A percentile compares a stretch with the other conserved stretches of the same genome.
Conservation (phyloP, 192 early-diverging fungal species). For the Backusella westeae region DNA sequence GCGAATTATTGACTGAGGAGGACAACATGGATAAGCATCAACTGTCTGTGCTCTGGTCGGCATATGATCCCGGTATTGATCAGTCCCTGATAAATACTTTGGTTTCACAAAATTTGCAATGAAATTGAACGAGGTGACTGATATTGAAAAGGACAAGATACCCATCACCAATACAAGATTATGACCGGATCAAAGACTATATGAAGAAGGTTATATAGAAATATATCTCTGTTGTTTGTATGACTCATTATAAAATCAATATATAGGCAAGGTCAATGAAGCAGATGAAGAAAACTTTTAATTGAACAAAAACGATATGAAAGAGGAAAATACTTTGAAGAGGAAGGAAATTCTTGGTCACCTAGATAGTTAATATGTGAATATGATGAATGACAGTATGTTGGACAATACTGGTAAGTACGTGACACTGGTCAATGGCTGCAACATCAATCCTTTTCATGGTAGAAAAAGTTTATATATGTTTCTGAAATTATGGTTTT, state of each 20-base stretch:
- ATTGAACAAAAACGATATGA: conserved; percentile 90
- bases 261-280: conserved; percentile 62
- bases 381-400: conserved; percentile 49
- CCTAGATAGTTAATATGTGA: conserved; percentile 78
- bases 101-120: conserved; percentile 85
- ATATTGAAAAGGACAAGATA: conserved; percentile 54
- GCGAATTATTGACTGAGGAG: conserved; percentile 59
- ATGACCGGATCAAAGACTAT: conserved; percentile 88
- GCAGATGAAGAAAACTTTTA: conserved; percentile 82
- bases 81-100: conserved; percentile 76
- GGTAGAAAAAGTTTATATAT: too few species aligned
- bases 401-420: too few species aligned
- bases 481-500: too few species aligned
- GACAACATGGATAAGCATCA: conserved; percentile 52
- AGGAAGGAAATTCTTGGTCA: conserved; percentile 57
- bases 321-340: conserved; percentile 70
- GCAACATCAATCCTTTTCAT: too few species aligned
- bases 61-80: conserved; percentile 56
- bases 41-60: conserved; percentile 84
- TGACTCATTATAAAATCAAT: neutral
- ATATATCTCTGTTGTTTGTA: neutral
- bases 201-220: conserved; percentile 55
- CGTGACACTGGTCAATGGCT: too few species aligned
- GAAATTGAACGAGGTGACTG: conserved; percentile 86
- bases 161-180: conserved; percentile 92